A percentile compares a stretch with the other conserved stretches of the same genome.
Evolutionary conservation across 83 land plant genomes (phyloP).

Genomic region (Picea mariana): DNA sequence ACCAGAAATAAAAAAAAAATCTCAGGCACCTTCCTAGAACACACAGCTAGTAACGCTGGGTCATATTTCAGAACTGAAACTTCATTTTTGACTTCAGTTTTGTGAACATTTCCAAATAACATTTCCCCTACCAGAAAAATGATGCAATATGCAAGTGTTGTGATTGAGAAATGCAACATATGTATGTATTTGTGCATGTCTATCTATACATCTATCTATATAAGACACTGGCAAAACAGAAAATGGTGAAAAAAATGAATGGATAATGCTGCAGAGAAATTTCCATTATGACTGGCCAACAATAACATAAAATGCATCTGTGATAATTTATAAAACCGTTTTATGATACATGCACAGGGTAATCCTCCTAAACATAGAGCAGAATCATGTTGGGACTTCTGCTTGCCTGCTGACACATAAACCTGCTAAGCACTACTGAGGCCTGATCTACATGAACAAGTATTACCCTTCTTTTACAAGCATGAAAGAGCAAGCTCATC

Average conservation of each 20-base stretch:
- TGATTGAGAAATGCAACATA: neutral
- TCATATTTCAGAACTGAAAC: neutral
- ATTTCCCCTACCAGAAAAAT: neutral
- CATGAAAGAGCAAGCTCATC: neutral
- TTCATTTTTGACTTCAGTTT: neutral
- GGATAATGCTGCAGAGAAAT: neutral
- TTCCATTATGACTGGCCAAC: neutral
- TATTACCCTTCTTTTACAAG: neutral
- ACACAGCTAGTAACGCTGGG: neutral
- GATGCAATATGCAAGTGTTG: too few relatives aligned
- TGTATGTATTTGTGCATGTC: neutral
- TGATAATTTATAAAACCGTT: neutral
- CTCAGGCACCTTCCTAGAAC: neutral
- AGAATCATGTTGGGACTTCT: neutral
- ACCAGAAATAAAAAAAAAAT: neutral
- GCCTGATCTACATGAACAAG: neutral
- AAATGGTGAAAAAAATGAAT: neutral
- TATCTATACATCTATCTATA: neutral
- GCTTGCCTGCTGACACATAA: neutral
- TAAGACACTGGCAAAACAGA: neutral
- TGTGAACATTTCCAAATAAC: neutral
- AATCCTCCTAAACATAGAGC: neutral
- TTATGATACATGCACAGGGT: slow-evolving; percentile 3
- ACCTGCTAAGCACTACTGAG: too few relatives aligned
- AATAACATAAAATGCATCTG: neutral